phyloP scores from a whole-genome alignment of 2,329 filamentous ascomycete genomes.

The Colletotrichum chrysophilum region DNA sequence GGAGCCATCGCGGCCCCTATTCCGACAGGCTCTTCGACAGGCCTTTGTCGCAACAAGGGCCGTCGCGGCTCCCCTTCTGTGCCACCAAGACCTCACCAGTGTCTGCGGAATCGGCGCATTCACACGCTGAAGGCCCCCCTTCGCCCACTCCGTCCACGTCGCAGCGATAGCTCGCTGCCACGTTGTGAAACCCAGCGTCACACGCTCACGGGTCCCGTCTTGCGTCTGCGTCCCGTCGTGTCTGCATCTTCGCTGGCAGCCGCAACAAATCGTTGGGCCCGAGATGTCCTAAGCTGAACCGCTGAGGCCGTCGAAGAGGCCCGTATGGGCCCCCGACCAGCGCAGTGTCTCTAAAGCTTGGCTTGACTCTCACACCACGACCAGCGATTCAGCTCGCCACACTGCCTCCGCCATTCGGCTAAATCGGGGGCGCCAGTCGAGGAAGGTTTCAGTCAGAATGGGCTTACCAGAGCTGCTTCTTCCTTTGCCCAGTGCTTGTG shows the following conservation, averaged over 20 bases:
- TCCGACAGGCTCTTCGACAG: background rate
- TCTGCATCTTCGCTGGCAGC: background rate
- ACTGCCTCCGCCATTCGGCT: background rate
- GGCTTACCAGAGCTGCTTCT: background rate
- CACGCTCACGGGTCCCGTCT: background rate
- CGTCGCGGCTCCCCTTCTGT: background rate
- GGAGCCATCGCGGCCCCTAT: background rate
- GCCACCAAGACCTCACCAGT: constrained; percentile 8
- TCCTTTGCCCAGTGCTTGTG: background rate
- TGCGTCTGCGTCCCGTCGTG: background rate
- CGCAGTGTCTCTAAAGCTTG: background rate
- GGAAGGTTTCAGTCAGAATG: background rate
- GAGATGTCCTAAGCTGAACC: background rate
- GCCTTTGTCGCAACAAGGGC: constrained; percentile 10
- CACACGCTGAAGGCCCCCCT: background rate
- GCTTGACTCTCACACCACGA: background rate
- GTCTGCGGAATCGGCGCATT: background rate
- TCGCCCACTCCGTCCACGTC: background rate
- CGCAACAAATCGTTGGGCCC: background rate
- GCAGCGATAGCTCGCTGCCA: constrained; percentile 1
- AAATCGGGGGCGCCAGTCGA: background rate
- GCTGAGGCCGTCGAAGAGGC: background rate
- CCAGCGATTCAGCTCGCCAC: background rate
- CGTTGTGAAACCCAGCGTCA: background rate
- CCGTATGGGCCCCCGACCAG: background rate